These are phyloP conservation scores for Aegilops speltoides DNA, from an alignment of 176 grass and related monocot species.

Conservation along the genomic window DNA sequence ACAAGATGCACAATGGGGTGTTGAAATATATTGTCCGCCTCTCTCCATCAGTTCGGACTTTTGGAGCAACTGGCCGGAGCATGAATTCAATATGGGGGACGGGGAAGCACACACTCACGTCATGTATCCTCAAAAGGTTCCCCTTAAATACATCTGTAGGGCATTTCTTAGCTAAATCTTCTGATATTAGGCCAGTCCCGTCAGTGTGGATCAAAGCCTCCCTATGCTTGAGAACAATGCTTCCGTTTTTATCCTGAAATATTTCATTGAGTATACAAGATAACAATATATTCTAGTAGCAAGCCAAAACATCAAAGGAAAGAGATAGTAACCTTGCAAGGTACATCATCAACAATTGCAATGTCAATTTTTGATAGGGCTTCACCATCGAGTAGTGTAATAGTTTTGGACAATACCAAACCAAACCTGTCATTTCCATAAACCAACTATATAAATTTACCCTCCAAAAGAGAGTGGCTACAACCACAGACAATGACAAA, in stretches of 20 bases:
- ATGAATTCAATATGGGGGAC: too few species aligned
- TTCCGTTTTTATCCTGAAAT: conserved; percentile 48
- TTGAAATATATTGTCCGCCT: too few species aligned
- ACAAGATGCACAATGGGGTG: not conserved
- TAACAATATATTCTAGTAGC: not conserved
- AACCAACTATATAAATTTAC: conserved; percentile 2
- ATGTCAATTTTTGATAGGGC: conserved; percentile 39
- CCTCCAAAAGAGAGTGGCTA: not conserved
- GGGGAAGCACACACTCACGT: not conserved
- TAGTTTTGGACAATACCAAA: conserved; percentile 80
- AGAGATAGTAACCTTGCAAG: conserved; percentile 48
- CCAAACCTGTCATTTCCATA: conserved; percentile 54
- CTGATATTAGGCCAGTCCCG: conserved; percentile 86
- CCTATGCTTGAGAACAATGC: conserved; percentile 14
- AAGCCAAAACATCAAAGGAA: not conserved
- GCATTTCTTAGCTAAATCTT: conserved; percentile 67
- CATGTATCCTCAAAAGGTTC: conserved; percentile 33
- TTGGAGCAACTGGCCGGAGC: too few species aligned
- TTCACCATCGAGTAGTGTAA: conserved; percentile 46
- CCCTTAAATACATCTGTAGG: conserved; percentile 45
- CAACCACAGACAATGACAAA: not conserved
- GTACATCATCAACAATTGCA: conserved; percentile 39
- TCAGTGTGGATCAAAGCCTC: conserved; percentile 68
- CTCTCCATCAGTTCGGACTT: too few species aligned
- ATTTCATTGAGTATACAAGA: not conserved